phyloP scores from a whole-genome alignment of 148 eudicot species.

The Tetragonia tetragonoides region DNA sequence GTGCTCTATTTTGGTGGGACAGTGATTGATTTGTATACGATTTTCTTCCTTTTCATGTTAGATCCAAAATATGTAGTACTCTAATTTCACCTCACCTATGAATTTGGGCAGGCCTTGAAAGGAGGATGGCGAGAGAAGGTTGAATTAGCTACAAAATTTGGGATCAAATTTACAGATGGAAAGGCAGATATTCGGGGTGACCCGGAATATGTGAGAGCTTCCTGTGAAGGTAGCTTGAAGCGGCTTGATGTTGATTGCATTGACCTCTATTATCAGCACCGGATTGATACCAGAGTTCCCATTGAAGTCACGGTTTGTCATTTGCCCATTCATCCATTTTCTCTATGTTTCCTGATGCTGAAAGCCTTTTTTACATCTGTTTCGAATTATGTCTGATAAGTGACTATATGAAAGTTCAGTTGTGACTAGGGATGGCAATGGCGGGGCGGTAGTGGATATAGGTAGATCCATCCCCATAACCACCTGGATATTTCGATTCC shows the following conservation, averaged over 20 bases:
- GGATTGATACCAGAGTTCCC: slow-evolving; percentile 34
- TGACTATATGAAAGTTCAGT: no score
- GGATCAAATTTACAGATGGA: slow-evolving; percentile 18
- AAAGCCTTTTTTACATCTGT: no score
- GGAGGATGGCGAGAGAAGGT: slow-evolving; percentile 35
- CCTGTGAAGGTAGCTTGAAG: slow-evolving; percentile 42
- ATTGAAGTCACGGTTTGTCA: slow-evolving; percentile 42
- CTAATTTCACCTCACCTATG: background rate
- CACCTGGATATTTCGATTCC: no score
- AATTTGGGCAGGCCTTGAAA: slow-evolving; percentile 28
- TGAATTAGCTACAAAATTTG: slow-evolving; percentile 33
- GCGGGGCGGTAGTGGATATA: no score
- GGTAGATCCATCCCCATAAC: no score
- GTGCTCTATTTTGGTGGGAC: no score
- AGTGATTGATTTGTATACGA: no score
- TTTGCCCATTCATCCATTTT: background rate
- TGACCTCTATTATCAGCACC: slow-evolving; percentile 40
- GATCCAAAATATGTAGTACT: no score
- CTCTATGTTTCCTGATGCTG: no score
- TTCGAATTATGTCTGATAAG: no score
- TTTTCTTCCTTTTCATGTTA: no score
- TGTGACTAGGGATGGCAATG: no score
- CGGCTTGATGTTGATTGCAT: slow-evolving; percentile 38
- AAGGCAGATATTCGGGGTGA: slow-evolving; percentile 24
- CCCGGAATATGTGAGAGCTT: slow-evolving; percentile 32